Evolutionary conservation across 345 rosid genomes (phyloP).

Genomic region (Syzygium aqueum): DNA sequence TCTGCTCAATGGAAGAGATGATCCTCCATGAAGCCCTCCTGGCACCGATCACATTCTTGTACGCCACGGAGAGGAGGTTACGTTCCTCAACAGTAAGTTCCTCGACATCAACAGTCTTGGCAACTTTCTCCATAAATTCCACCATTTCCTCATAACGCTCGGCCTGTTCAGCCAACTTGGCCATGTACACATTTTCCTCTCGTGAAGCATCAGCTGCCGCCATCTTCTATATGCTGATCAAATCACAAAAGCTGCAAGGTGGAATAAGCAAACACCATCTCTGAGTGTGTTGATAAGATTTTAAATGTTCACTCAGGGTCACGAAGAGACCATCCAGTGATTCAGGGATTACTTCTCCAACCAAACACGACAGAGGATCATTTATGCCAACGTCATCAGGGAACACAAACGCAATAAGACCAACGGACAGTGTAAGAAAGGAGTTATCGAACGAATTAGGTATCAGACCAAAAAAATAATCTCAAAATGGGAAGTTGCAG

Average conservation of each 20-base stretch:
- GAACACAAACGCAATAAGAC: neutral
- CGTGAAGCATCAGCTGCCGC: slow-evolving; percentile 43
- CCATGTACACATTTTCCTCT: slow-evolving; percentile 89
- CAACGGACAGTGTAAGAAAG: neutral
- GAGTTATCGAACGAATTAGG: neutral
- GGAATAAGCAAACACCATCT: neutral
- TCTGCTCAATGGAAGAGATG: slow-evolving; percentile 96
- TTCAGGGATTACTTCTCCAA: neutral
- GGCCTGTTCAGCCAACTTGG: slow-evolving; percentile 97
- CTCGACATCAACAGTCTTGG: slow-evolving; percentile 70
- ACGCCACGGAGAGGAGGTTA: slow-evolving; percentile 92
- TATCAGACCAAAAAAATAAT: neutral
- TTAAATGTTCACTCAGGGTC: neutral
- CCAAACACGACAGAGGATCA: neutral
- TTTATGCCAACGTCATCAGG: neutral
- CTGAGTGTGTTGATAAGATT: neutral
- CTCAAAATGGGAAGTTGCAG: neutral
- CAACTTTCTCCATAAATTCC: slow-evolving; percentile 95
- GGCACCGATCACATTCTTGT: slow-evolving; percentile 97
- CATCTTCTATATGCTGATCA: neutral
- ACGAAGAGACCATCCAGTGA: neutral
- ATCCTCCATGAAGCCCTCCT: slow-evolving; percentile 99
- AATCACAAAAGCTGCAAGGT: neutral
- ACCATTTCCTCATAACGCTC: slow-evolving; percentile 99
- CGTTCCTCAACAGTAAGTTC: slow-evolving; percentile 94